Evolutionary conservation across 176 grass and related monocot species (phyloP).

Genomic region (Phoenix dactylifera): DNA sequence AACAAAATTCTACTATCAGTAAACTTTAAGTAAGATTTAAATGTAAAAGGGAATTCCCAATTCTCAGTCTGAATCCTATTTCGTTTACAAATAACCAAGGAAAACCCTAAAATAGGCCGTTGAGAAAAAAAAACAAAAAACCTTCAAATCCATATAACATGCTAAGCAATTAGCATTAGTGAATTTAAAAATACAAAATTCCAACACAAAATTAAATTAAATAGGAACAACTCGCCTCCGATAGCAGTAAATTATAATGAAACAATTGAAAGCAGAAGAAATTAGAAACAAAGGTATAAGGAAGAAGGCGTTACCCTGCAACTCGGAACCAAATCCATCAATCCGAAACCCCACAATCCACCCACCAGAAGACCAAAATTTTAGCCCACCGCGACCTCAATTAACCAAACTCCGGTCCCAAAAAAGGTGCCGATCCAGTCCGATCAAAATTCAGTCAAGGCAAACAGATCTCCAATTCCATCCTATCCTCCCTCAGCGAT

Average conservation of each 20-base stretch:
- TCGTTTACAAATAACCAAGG: too few relatives aligned
- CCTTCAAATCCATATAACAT: too few relatives aligned
- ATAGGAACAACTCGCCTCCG: too few relatives aligned
- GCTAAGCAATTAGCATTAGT: too few relatives aligned
- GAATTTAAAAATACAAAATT: too few relatives aligned
- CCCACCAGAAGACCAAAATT: not conserved
- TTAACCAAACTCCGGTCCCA: slow-evolving; percentile 13
- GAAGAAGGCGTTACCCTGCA: slow-evolving; percentile 42
- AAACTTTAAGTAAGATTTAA: too few relatives aligned
- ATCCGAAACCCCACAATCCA: slow-evolving; percentile 4
- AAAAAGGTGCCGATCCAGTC: not conserved
- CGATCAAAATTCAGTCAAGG: not conserved
- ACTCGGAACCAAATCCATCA: slow-evolving; percentile 52
- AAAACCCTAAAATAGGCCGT: too few relatives aligned
- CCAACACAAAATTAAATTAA: too few relatives aligned
- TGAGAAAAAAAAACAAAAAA: too few relatives aligned
- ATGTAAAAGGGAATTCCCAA: too few relatives aligned
- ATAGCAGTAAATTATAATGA: not conserved
- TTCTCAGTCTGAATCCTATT: too few relatives aligned
- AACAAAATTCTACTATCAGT: too few relatives aligned
- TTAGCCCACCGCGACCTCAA: not conserved
- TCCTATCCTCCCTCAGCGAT: not conserved
- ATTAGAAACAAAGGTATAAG: not conserved
- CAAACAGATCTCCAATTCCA: slow-evolving; percentile 8
- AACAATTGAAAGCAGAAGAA: not conserved